Conservation (phyloP, 257 asterid genomes). For the Solanum piurae region DNA sequence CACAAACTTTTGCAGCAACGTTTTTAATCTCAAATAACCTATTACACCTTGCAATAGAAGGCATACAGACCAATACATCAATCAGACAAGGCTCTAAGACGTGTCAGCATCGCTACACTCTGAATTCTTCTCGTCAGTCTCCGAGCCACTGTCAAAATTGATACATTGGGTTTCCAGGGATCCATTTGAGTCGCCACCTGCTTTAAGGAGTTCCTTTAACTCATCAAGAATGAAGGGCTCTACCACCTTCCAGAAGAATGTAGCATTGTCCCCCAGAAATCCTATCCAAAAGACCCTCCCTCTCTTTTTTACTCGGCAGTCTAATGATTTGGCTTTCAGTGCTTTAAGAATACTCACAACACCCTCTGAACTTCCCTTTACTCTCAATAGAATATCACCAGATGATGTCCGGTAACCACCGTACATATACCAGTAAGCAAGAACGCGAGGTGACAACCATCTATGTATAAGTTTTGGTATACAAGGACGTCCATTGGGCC, state of each 20-base stretch:
- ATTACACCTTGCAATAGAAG: not conserved
- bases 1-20: not conserved
- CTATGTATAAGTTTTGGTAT: conserved; percentile 78
- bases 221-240: conserved; percentile 65
- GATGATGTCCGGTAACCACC: conserved; percentile 68
- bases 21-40: not conserved
- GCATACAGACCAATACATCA: not conserved
- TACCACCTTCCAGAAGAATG: conserved; percentile 48
- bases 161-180: conserved; percentile 6
- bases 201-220: conserved; percentile 38
- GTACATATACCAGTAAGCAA: conserved; percentile 96
- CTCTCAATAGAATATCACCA: conserved; percentile 73
- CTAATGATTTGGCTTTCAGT: conserved; percentile 41
- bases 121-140: conserved; percentile 23
- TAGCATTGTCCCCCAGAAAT: conserved; percentile 56
- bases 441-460: conserved; percentile 84
- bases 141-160: conserved; percentile 17
- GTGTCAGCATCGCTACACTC: conserved; percentile 16
- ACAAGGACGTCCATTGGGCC: conserved; percentile 41
- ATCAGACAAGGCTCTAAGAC: not conserved
- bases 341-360: conserved; percentile 35
- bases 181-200: conserved; percentile 18
- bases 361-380: conserved; percentile 54
- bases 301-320: conserved; percentile 46
- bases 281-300: conserved; percentile 73